Conservation (phyloP, 208 protist species). For the Acanthamoeba culbertsoni region DNA sequence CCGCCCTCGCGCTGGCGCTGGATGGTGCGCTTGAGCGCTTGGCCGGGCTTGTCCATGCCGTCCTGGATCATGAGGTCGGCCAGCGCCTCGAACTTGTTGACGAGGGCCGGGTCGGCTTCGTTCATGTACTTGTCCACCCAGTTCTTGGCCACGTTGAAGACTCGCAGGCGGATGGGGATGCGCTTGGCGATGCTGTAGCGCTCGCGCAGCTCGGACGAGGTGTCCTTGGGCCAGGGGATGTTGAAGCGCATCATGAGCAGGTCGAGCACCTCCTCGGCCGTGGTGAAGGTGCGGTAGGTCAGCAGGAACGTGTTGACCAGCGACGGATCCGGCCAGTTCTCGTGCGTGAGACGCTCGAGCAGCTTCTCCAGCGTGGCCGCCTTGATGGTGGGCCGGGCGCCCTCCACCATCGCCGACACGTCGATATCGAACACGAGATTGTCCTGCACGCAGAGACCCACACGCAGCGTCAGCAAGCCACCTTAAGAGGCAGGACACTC, state of each 20-base stretch:
- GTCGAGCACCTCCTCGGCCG: conserved; percentile 5
- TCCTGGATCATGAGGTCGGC: not conserved
- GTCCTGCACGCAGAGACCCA: not conserved
- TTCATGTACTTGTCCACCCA: conserved; percentile 47
- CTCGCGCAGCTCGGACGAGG: not conserved
- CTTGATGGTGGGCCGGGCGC: conserved; percentile 20
- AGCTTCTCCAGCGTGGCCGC: conserved; percentile 61
- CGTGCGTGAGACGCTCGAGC: conserved; percentile 50
- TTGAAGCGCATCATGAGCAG: conserved; percentile 61
- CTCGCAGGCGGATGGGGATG: conserved; percentile 17
- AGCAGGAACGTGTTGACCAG: conserved; percentile 51
- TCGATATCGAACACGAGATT: conserved; percentile 51
- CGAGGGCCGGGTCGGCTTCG: not conserved
- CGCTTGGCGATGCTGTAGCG: conserved; percentile 10
- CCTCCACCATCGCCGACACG: conserved; percentile 30
- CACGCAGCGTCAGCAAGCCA: too few species aligned
- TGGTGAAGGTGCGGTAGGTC: conserved; percentile 60
- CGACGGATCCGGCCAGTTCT: not conserved
- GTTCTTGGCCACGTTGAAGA: conserved; percentile 54
- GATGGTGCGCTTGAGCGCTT: not conserved
- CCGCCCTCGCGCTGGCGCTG: not conserved
- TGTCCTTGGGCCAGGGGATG: conserved; percentile 44
- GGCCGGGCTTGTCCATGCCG: conserved; percentile 27
- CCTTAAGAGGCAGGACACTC: too few species aligned
- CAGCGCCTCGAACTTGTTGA: conserved; percentile 17